Conservation (phyloP, 331 rosid species). For the Phaseolus coccineus region DNA sequence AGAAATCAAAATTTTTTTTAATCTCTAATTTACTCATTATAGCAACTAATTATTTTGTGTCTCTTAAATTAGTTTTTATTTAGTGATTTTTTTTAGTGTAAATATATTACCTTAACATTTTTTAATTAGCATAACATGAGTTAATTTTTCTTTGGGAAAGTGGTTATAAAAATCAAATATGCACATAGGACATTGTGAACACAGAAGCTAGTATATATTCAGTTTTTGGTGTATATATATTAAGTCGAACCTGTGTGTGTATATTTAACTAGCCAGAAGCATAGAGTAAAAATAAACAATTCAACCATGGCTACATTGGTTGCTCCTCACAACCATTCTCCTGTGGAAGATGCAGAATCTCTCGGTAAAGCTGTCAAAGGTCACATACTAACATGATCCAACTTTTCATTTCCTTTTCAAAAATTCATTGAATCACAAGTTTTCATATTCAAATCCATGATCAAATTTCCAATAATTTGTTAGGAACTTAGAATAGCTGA, state of each 20-base stretch:
- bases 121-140: too few species aligned
- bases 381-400: constrained; percentile 11
- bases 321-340: constrained; percentile 53
- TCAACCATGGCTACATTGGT: constrained; percentile 67
- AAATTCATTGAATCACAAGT: background rate
- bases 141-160: too few species aligned
- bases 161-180: too few species aligned
- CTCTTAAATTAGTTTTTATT: too few species aligned
- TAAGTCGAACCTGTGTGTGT: background rate
- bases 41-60: too few species aligned
- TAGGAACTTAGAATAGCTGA: background rate
- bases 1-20: too few species aligned
- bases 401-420: background rate
- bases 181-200: background rate
- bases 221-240: background rate
- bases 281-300: background rate
- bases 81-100: too few species aligned
- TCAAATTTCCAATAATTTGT: background rate
- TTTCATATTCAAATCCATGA: background rate
- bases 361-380: constrained; percentile 66
- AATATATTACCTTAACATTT: too few species aligned
- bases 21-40: too few species aligned
- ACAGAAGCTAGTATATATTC: background rate
- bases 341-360: constrained; percentile 73
- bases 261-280: background rate